A percentile compares a stretch with the other conserved stretches of the same genome.
Evolutionary conservation across 2,329 filamentous ascomycete species (phyloP).

Genomic region (Sporothrix sp.): DNA sequence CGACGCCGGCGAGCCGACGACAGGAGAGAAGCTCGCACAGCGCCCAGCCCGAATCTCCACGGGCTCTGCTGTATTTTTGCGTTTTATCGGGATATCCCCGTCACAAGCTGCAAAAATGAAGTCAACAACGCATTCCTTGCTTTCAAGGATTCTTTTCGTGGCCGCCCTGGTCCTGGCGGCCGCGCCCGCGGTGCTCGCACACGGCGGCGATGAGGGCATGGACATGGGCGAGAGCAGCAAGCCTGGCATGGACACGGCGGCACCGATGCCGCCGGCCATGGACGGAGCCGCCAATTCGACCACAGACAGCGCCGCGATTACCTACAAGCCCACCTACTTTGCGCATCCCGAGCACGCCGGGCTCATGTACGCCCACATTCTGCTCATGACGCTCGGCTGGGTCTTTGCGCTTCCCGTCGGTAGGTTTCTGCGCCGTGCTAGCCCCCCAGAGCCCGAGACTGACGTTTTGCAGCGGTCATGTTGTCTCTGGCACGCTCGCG

Average conservation of each 20-base stretch:
- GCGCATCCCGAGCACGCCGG: slow-evolving; percentile 40
- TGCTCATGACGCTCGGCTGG: slow-evolving; percentile 62
- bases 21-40: background rate
- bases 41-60: background rate
- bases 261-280: background rate
- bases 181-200: slow-evolving; percentile 22
- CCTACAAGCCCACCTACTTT: slow-evolving; percentile 49
- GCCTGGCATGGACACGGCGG: background rate
- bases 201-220: slow-evolving; percentile 23
- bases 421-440: too few relatives aligned
- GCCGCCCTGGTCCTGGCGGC: slow-evolving; percentile 21
- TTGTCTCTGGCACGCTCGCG: slow-evolving; percentile 73
- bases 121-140: slow-evolving; percentile 12
- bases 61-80: background rate
- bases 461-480: slow-evolving; percentile 68
- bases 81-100: background rate
- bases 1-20: background rate
- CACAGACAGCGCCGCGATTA: slow-evolving; percentile 20
- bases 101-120: slow-evolving; percentile 10
- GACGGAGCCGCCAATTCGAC: slow-evolving; percentile 18
- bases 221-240: slow-evolving; percentile 16
- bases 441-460: too few relatives aligned
- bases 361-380: slow-evolving; percentile 60
- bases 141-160: slow-evolving; percentile 15
- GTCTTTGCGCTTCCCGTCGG: slow-evolving; percentile 62